Evolutionary conservation across 495 filamentous ascomycete species (phyloP).

Genomic region (Antarctomyces pellizariae): DNA sequence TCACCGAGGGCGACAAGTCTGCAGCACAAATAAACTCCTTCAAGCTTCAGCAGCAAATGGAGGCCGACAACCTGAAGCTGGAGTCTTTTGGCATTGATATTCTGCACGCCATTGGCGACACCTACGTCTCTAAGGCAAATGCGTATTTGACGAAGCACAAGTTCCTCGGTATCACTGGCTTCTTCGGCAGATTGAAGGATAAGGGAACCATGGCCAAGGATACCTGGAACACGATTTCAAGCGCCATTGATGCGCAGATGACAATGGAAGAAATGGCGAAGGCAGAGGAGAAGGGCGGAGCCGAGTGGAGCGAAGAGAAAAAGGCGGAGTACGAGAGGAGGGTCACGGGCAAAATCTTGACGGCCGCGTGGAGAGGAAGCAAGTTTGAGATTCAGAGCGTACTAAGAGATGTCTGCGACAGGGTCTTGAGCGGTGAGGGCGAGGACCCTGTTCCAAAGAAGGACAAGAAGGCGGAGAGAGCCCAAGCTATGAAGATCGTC

Average conservation of each 20-base stretch:
- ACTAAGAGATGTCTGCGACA: conserved; percentile 62
- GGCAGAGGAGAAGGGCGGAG: conserved; percentile 80
- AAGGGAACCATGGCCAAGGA: conserved; percentile 94
- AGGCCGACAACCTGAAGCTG: conserved; percentile 97
- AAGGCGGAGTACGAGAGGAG: conserved; percentile 86
- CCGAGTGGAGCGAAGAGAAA: conserved; percentile 97
- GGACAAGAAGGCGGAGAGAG: conserved; percentile 84
- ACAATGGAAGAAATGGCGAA: conserved; percentile 99
- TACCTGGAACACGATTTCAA: conserved; percentile 92
- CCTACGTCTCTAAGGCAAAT: conserved; percentile 70
- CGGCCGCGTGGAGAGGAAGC: conserved; percentile 88
- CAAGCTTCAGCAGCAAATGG: conserved; percentile 77
- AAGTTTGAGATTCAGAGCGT: conserved; percentile 98
- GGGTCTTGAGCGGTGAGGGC: conserved; percentile 28
- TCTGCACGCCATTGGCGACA: conserved; percentile 77
- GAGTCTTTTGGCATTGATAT: conserved; percentile 96
- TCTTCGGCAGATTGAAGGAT: conserved; percentile 83
- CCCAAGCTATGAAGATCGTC: conserved; percentile 65
- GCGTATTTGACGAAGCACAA: conserved; percentile 85
- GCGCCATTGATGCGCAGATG: conserved; percentile 93
- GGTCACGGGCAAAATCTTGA: conserved; percentile 96
- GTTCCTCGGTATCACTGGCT: conserved; percentile 85
- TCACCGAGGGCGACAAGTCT: conserved; percentile 92
- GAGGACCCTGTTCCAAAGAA: no score
- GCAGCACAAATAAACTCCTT: conserved; percentile 68